Evolutionary conservation across 106 monocot genomes (phyloP).

Genomic region (Dendrobium huoshanense): DNA sequence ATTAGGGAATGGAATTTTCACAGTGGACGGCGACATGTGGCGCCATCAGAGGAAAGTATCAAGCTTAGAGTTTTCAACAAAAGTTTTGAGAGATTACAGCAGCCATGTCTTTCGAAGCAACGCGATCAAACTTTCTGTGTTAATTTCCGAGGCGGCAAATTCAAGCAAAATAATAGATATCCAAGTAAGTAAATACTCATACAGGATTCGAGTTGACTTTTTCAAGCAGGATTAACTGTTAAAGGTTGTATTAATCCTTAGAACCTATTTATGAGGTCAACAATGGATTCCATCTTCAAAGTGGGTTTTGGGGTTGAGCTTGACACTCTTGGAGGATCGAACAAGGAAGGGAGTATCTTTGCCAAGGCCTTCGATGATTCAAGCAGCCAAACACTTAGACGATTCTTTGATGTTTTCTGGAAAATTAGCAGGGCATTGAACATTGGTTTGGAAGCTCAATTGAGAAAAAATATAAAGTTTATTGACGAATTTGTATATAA

Average conservation of each 20-base stretch:
- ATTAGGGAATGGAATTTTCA: slow-evolving; percentile 51
- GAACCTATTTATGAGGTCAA: slow-evolving; percentile 16
- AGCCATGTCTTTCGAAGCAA: slow-evolving; percentile 14
- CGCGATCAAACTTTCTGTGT: slow-evolving; percentile 8
- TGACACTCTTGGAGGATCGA: slow-evolving; percentile 4
- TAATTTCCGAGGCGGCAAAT: not conserved
- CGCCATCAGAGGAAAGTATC: slow-evolving; percentile 41
- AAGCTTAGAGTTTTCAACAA: slow-evolving; percentile 27
- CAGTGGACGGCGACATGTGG: slow-evolving; percentile 53
- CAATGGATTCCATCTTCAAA: slow-evolving; percentile 17
- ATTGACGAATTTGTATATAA: slow-evolving; percentile 41
- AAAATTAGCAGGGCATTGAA: slow-evolving; percentile 39
- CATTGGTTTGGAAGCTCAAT: slow-evolving; percentile 39
- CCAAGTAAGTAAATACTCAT: slow-evolving; percentile 7
- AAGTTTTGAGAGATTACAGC: slow-evolving; percentile 18
- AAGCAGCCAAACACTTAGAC: not conserved
- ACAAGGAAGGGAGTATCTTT: not conserved
- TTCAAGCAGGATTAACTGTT: too few species aligned
- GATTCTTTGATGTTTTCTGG: slow-evolving; percentile 41
- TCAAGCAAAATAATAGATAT: slow-evolving; percentile 12
- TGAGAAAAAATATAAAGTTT: slow-evolving; percentile 27
- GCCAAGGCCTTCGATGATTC: slow-evolving; percentile 17
- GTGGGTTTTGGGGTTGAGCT: slow-evolving; percentile 19
- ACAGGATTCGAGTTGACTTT: too few species aligned
- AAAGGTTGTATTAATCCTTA: not conserved